Percentiles rank a stretch among this genome's conserved stretches.
These are phyloP conservation scores for Prunus yedoensis DNA, from an alignment of 331 rosid species.

Conservation along the genomic window DNA sequence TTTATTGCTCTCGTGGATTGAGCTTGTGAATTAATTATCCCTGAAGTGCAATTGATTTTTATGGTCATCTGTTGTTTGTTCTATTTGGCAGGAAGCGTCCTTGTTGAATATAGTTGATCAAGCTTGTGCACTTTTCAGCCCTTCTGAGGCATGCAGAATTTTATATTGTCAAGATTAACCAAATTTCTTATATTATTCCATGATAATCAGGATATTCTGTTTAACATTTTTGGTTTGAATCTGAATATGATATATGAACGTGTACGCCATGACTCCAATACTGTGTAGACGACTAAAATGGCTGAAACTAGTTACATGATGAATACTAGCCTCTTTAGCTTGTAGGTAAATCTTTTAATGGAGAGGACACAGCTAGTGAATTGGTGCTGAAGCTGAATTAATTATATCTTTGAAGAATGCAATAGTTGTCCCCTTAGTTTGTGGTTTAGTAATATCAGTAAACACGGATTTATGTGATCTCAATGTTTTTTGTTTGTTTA, in stretches of 20 bases:
- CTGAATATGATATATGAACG: background rate
- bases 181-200: background rate
- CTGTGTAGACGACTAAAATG: background rate
- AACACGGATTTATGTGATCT: background rate
- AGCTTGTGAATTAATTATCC: constrained; percentile 16
- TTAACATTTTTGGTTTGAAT: background rate
- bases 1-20: constrained; percentile 11
- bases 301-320: background rate
- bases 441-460: background rate
- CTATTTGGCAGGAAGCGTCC: constrained; percentile 82
- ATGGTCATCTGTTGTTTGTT: constrained; percentile 24
- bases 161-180: background rate
- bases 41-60: constrained; percentile 12
- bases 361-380: background rate
- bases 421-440: background rate
- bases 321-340: background rate
- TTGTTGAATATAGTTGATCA: constrained; percentile 75
- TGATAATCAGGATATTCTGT: background rate
- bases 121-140: constrained; percentile 81
- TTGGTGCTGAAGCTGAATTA: background rate
- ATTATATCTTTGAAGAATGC: background rate
- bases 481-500: constrained; percentile 9
- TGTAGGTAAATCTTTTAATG: background rate
- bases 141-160: constrained; percentile 59
- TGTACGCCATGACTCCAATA: background rate